Base-by-base conservation (phyloP, 2,329 filamentous ascomycete genomes). In the Aspergillus glaucus region DNA sequence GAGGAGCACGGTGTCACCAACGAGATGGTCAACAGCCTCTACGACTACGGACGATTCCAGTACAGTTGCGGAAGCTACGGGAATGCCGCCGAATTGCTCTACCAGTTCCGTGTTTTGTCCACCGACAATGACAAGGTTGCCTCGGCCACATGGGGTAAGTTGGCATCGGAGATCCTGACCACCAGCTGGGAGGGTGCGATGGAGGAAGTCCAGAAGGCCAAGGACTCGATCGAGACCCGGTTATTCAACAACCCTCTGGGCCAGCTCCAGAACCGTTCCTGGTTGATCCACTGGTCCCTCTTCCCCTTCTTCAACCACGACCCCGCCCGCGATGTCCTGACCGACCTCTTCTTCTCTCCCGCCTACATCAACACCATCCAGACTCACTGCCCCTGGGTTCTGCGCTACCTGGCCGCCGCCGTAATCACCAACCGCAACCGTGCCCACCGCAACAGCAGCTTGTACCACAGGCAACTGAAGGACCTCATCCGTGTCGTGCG, bases 301-400 rank as follows among this genome's bases (percentile, higher is more conserved):
- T 98, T 97, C 82, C 92, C 93, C 54, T 91, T 96, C 76, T 98
- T 97, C 82, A 97, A 98, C 83, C 86, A 88, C 76, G 92, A 97
- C 64, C 80, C 84, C 57, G 88, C 89, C 50, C 89, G 92, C 65
- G 93, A 98, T 67, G 82, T 83, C 60, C 81, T 98, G 62, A 88
- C 93, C 66, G 93, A 98, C 62, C 84, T 97, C 69, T 93, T 96
- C 80, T 97, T 98, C 82, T 94, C 87, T 56, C 87, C 91, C 56
- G 82, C 89, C 62, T 98, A 89, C 80, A 98, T 98, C 83, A 98
- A 97, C 82, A 97, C 92, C 62, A 96, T 98, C 71, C 93, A 98
- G 80, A 96, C 93, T 51, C 87, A 85, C 63, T 96, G 90, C 79
- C 92, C 93, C 6, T 98, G 93, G 93, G 84, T 95, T 56, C 80